A percentile compares a stretch with the other conserved stretches of the same genome.
Conservation (phyloP, 805 yeast species). For the Cyberlindnera americana region DNA sequence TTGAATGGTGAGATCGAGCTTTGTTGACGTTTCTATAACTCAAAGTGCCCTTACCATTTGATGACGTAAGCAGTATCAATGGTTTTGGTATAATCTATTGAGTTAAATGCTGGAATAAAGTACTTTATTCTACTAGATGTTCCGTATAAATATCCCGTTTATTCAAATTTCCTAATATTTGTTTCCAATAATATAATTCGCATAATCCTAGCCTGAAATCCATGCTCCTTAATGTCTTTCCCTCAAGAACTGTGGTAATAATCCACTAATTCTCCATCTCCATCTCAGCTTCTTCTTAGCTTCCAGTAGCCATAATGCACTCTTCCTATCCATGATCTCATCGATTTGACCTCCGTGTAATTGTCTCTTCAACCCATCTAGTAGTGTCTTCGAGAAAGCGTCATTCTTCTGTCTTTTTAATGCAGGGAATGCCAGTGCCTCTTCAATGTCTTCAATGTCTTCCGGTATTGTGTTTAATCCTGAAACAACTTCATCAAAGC, state of each 20-base stretch:
- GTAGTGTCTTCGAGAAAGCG: conserved; percentile 32
- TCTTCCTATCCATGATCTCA: conserved; percentile 18
- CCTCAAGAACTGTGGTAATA: conserved; percentile 35
- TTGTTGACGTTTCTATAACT: background rate
- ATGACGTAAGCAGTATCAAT: no score
- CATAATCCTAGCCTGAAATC: no score
- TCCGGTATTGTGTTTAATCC: conserved; percentile 15
- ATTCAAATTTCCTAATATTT: background rate
- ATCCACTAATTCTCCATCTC: conserved; percentile 49
- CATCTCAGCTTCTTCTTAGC: conserved; percentile 43
- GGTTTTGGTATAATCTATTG: no score
- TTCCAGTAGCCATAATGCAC: conserved; percentile 32
- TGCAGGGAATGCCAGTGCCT: conserved; percentile 13
- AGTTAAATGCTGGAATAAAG: no score
- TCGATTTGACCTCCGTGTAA: conserved; percentile 6
- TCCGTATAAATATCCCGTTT: background rate
- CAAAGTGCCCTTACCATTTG: background rate
- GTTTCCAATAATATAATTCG: no score
- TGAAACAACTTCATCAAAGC: conserved; percentile 33
- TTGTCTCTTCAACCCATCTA: conserved; percentile 32
- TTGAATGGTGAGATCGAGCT: background rate
- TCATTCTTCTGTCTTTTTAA: conserved; percentile 11
- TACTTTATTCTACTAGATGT: no score
- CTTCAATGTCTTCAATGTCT: conserved; percentile 23
- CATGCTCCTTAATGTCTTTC: no score